These are phyloP conservation scores for Trichophyton rubrum DNA, from an alignment of 2,329 filamentous ascomycete species.

Conservation along the genomic window DNA sequence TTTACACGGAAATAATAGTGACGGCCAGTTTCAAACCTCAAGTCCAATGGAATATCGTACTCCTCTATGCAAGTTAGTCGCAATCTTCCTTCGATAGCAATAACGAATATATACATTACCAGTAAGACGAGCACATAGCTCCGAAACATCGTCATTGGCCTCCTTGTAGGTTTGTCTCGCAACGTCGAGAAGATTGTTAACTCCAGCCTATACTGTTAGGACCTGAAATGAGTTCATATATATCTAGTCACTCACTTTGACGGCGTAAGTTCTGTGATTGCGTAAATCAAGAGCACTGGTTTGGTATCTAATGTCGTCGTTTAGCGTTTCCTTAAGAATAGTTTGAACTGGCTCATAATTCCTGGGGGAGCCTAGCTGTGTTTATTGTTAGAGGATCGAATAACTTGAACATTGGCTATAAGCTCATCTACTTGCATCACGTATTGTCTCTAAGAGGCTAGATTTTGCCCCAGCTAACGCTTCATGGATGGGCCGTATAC, in stretches of 20 bases:
- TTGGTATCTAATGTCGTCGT: slow-evolving; percentile 68
- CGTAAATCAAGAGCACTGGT: slow-evolving; percentile 70
- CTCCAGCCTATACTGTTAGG: slow-evolving; percentile 47
- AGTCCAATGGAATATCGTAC: slow-evolving; percentile 47
- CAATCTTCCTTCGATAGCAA: background rate
- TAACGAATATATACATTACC: slow-evolving; percentile 33
- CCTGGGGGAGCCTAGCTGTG: slow-evolving; percentile 50
- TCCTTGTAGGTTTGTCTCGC: slow-evolving; percentile 84
- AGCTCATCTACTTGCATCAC: slow-evolving; percentile 35
- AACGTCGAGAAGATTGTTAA: slow-evolving; percentile 77
- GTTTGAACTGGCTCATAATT: slow-evolving; percentile 49
- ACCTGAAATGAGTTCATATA: background rate
- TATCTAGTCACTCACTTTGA: slow-evolving; percentile 45
- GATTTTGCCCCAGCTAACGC: slow-evolving; percentile 54
- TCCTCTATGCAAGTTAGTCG: slow-evolving; percentile 34
- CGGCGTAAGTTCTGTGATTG: slow-evolving; percentile 81
- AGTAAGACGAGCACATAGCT: slow-evolving; percentile 55
- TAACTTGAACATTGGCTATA: background rate
- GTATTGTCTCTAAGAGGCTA: slow-evolving; percentile 53
- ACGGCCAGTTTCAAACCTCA: slow-evolving; percentile 65
- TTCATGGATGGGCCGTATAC: slow-evolving; percentile 54
- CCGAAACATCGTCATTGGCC: slow-evolving; percentile 62
- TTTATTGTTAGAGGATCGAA: background rate
- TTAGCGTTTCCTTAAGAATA: slow-evolving; percentile 58
- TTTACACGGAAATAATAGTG: slow-evolving; percentile 67